Evolutionary conservation across 169 alveolate species (phyloP), one percentile per base, ranked within the genome.

Genomic region (Cryptosporidium muris): DNA sequence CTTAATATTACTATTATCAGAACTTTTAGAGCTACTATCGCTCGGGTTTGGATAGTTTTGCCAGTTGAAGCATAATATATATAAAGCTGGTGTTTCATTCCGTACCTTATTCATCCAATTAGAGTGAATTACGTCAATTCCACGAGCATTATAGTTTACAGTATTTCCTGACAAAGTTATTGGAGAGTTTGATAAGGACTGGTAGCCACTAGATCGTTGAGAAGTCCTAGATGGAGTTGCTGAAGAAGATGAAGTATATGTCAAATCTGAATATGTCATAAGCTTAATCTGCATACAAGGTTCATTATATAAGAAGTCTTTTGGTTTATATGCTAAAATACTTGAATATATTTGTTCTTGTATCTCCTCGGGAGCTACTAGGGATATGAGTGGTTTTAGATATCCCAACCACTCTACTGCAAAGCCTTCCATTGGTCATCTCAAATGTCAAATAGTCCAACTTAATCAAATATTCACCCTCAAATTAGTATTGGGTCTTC

Each of bases 91-190:
- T 36, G 85, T 74, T n/a, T 74, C 85, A 37, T 74, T 48, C 60
- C 85, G 54, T 34, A 74, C 85, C 43, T 74, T 74, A 11, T 45
- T 56, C 85, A 74, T 74, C 85, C 85, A 74, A 36, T 74, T 74
- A 2, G 45, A 36, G 43, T 62, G 54, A 58, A 74, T 40, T 25
- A 74, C 60, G 36, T 74, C 85, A 38, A 74, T 74, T n/a, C 85
- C 85, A 0, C 85, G 74, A 38, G 60, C 37, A 16, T 38, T 43
- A 62, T 45, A 43, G 34, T 68, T 68, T 0, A 68, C 54, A 12
- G 74, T 42, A 43, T 62, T 54, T 25, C 85, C 85, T 25, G 60
- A 14, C 14, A 56, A 36, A 16, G 47, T n/a, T 16, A 53, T 58
- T 6, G 52, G 51, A 4, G 74, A 58, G 47, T 53, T 74, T 49